These are phyloP conservation scores for Geotrichum fermentans DNA, from an alignment of 1,139 yeast genomes.

Conservation along the genomic window DNA sequence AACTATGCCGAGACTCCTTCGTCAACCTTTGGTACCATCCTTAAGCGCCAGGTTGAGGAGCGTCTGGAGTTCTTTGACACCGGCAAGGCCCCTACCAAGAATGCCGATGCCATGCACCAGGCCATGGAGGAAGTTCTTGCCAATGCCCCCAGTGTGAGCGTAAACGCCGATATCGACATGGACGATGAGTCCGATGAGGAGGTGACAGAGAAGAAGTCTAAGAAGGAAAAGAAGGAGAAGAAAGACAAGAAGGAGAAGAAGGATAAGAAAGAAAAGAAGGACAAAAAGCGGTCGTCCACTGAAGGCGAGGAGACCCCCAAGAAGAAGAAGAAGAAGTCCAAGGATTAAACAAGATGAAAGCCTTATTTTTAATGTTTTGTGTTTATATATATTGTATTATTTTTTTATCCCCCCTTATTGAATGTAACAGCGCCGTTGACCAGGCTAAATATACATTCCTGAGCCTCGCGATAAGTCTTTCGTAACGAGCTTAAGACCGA, in stretches of 20 bases:
- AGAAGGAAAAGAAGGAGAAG: slow-evolving; percentile 39
- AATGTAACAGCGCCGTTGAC: slow-evolving; percentile 2
- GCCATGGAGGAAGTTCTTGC: slow-evolving; percentile 65
- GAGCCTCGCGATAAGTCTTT: slow-evolving; percentile 19
- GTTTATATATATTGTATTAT: slow-evolving; percentile 7
- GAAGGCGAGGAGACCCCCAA: slow-evolving; percentile 30
- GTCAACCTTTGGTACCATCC: slow-evolving; percentile 80
- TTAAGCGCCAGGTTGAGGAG: slow-evolving; percentile 96
- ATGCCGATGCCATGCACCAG: slow-evolving; percentile 86
- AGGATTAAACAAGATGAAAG: slow-evolving; percentile 26
- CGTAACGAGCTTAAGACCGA: slow-evolving; percentile 13
- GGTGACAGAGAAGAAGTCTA: slow-evolving; percentile 28
- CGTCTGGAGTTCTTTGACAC: slow-evolving; percentile 93
- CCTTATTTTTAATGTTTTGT: slow-evolving; percentile 16
- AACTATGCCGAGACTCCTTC: slow-evolving; percentile 59
- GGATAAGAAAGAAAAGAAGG: slow-evolving; percentile 49
- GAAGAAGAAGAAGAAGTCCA: slow-evolving; percentile 39
- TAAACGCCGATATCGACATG: slow-evolving; percentile 47
- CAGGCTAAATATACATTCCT: slow-evolving; percentile 24
- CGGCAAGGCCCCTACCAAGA: slow-evolving; percentile 95
- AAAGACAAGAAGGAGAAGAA: slow-evolving; percentile 36
- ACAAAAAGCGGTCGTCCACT: slow-evolving; percentile 42
- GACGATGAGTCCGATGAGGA: slow-evolving; percentile 40
- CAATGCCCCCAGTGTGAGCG: slow-evolving; percentile 45
- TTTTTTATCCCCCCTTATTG: slow-evolving; percentile 6